Evolutionary conservation across 345 rosid species (phyloP), one percentile per base, ranked within the genome.

Genomic region (Eucalyptus brandiana): DNA sequence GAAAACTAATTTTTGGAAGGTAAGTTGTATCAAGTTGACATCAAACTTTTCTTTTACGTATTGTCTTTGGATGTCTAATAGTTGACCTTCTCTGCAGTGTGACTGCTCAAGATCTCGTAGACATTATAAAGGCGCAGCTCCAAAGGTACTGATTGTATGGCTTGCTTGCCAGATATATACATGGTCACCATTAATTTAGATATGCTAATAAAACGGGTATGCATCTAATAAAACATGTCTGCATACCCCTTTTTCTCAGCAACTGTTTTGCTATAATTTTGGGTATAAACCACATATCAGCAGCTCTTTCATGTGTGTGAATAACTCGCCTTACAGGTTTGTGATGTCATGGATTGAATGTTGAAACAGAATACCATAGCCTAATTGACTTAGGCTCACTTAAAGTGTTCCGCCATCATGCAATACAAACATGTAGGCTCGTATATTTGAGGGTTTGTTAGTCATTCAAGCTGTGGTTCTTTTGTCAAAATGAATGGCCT

Each of bases 51-150:
- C 56, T 15, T 62, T 51, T 50, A 4, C 11, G 24, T 49, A 21
- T 72, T 87, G 17, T 93, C 80, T 85, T 12, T 40, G 42, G 32
- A 17, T 86, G 24, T 92, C 40, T 89, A 45, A 93, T 62, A 37
- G 89, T 69, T 18, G 8, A 19, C 65, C 53, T 44, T 88, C 91
- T 89, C 88, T 56, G 91, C 95, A 97, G 99, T 87, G 99, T 97
- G 89, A 97, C 99, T 81, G 92, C 99, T 90, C 99, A 97, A 92
- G 99, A 97, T 94, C 93, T 97, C 28, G 98, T 95, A 48, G 98
- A 97, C 92, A 95, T 97, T 87, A 96, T 97, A 92, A 97, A 97
- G 92, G 95, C 99, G 5, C 99, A 97, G 94, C 95, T 97, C 85
- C 97, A 95, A 81, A 95, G 98, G 99, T 97, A 96, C 48, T 23